Evolutionary conservation across 768 basidiomycete species (phyloP), one percentile per base, ranked within the genome.

Genomic region (Leccinum sublutescens): DNA sequence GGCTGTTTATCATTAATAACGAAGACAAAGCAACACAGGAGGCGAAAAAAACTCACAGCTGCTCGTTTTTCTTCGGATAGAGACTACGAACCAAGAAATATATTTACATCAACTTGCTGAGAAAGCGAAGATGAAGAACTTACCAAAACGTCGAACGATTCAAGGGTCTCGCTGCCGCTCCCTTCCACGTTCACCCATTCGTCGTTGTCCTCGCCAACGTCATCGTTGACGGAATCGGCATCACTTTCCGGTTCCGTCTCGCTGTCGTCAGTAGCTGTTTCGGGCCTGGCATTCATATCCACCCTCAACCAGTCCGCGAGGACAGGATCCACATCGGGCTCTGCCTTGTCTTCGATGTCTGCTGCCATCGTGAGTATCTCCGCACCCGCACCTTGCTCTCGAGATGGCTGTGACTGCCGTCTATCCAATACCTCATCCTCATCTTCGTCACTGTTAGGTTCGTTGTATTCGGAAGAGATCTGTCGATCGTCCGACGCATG

Each of bases 201-300:
- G 50, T 79, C 79, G 19, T 59, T 62, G 14, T 71, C 78, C 17
- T 55, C 54, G 4, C 54, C 27, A 29, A 29, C 65, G 63, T 87
- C 86, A 52, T 80, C 85, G 57, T 88, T 85, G 58, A 85, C 83
- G 21, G 88, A 89, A 65, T 90, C 89, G 25, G 79, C 76, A 58
- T 91, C 88, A 1, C 85, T 86, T 62, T 80, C 85, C 4, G 84
- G 78, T 48, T 83, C 85, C 0, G 80, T 79, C 5, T 76, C 78
- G 23, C 73, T 75, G 12, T 69, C 65, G 23, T 77, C 65, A 36
- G 64, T 34, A 29, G 50, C 48, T 15, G 63, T 11, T 19, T 11
- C 43, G 10, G 43, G 4, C n/a, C 43, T 43, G 58, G 21, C 70
- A 61, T 3, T 72, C 71, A 23, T 66, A 31, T 83, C 82, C 23